Evolutionary conservation across 352 stramenopile genomes (phyloP), one percentile per base, ranked within the genome.

Genomic region (Halophytophthora polymorphica): DNA sequence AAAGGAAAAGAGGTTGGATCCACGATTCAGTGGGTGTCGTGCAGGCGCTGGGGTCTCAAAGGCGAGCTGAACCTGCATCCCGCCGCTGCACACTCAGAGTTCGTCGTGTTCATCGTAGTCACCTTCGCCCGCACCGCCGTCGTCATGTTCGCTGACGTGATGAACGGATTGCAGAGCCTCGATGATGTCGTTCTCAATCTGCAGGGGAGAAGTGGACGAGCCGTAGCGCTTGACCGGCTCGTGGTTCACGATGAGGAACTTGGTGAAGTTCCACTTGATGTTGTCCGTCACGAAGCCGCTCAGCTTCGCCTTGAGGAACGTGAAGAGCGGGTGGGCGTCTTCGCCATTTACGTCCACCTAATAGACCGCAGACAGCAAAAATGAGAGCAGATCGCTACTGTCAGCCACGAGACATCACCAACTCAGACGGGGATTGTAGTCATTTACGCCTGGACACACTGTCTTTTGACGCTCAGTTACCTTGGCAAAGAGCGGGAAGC

Each of bases 341-440:
- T 74, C 58, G 21, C 93, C 95, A 67, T 98, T 98, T n/a, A 98
- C 95, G 53, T 98, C 77, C 22, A 98, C 73, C 82, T 98, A 58
- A 11, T 47, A 5, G 53, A n/a, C 31, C 43, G 45, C 8, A 50
- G 7, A 41, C 11, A 13, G 35, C 17, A 31, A 50, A 23, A 46
- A 45, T 12, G 12, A 34, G 6, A 34, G 12, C 11, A 6, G 41
- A 11, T 14, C 23, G 6, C 13, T 2, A 22, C 3, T 21, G 6
- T 6, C 6, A 23, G 10, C n/a, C 6, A 15, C 19, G 6, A 15
- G n/a, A 8, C 10, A 50, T 47, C 10, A 35, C 17, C 11, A 6
- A 8, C 17, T 47, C 41, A 15, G n/a, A 19, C 10, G n/a, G 43
- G 37, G 19, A 18, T 38, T 22, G 13, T 29, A n/a, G 14, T 29